A percentile compares a stretch with the other conserved stretches of the same genome.
phyloP scores from a whole-genome alignment of 129 eudicot species.

The Centaurea solstitialis region DNA sequence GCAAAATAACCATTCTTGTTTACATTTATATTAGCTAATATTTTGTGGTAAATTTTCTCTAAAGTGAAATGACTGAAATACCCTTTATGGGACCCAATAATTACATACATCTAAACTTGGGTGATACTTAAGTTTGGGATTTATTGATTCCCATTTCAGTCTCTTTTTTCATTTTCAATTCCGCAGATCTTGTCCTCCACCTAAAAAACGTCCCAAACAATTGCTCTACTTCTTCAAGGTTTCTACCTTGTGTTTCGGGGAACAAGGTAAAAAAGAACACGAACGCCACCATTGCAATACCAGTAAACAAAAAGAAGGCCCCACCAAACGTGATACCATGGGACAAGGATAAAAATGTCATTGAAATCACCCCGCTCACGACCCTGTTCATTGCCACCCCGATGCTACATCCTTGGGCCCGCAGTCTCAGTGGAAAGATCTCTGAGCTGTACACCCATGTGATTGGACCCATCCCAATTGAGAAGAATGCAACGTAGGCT shows the following conservation, averaged over 20 bases:
- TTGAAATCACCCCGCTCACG: conserved; percentile 48
- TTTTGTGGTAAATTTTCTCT: neutral
- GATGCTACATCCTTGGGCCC: conserved; percentile 63
- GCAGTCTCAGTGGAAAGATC: conserved; percentile 50
- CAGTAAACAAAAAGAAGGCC: conserved; percentile 51
- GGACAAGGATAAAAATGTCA: conserved; percentile 52
- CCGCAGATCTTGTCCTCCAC: conserved; percentile 53
- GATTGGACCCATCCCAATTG: conserved; percentile 71
- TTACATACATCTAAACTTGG: conserved; percentile 7
- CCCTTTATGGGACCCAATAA: conserved; percentile 7
- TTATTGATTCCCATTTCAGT: neutral
- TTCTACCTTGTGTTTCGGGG: conserved; percentile 70
- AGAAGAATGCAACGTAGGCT: conserved; percentile 49
- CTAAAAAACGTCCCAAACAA: conserved; percentile 61
- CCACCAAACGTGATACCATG: conserved; percentile 53
- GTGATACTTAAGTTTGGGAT: conserved; percentile 7
- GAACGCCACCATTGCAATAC: conserved; percentile 36
- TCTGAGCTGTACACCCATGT: conserved; percentile 72
- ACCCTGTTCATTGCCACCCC: conserved; percentile 55
- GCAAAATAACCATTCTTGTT: conserved; percentile 1
- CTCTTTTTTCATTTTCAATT: conserved; percentile 33
- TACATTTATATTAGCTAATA: conserved; percentile 3
- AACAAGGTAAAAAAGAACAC: conserved; percentile 47
- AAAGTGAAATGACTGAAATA: neutral
- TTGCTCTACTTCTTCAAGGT: conserved; percentile 56